phyloP scores from a whole-genome alignment of 225 moss, liverwort and hornwort species.

The Polytrichum commune region DNA sequence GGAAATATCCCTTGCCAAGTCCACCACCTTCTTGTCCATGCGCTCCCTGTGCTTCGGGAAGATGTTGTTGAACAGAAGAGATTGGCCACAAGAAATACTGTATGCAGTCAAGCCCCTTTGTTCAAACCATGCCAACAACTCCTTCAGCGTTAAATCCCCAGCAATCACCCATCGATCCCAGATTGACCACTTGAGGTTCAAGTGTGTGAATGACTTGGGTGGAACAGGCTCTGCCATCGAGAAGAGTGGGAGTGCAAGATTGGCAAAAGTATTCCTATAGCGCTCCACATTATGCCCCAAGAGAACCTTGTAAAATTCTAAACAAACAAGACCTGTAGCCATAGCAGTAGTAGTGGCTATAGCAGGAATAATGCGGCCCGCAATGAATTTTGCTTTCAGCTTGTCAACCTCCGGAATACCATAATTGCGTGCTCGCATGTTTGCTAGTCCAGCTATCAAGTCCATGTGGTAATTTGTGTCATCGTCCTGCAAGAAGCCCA shows the following conservation, averaged over 20 bases:
- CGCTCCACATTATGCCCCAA: conserved; percentile 35
- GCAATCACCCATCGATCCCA: conserved; percentile 65
- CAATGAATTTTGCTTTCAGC: conserved; percentile 72
- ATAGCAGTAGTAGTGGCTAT: conserved; percentile 65
- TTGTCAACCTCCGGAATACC: conserved; percentile 68
- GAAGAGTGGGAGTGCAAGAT: conserved; percentile 53
- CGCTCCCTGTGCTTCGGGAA: conserved; percentile 65
- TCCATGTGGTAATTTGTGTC: conserved; percentile 70
- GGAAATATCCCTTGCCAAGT: conserved; percentile 49
- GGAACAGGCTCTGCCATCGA: conserved; percentile 67
- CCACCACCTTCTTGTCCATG: conserved; percentile 58
- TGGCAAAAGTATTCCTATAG: conserved; percentile 60
- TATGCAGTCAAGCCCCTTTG: conserved; percentile 42
- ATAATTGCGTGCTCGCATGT: conserved; percentile 72
- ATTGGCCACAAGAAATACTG: conserved; percentile 64
- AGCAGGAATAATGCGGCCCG: conserved; percentile 65
- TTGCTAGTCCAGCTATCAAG: conserved; percentile 58
- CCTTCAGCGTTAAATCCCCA: conserved; percentile 47
- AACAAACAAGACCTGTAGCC: conserved; percentile 62
- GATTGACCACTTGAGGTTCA: conserved; percentile 56
- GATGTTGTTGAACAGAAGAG: conserved; percentile 56
- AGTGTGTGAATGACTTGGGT: conserved; percentile 52
- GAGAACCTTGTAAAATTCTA: conserved; percentile 57
- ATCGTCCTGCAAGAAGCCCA: conserved; percentile 31
- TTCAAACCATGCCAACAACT: conserved; percentile 57